Base-by-base conservation (phyloP, 495 filamentous ascomycete species). In the Xylaria castorea region DNA sequence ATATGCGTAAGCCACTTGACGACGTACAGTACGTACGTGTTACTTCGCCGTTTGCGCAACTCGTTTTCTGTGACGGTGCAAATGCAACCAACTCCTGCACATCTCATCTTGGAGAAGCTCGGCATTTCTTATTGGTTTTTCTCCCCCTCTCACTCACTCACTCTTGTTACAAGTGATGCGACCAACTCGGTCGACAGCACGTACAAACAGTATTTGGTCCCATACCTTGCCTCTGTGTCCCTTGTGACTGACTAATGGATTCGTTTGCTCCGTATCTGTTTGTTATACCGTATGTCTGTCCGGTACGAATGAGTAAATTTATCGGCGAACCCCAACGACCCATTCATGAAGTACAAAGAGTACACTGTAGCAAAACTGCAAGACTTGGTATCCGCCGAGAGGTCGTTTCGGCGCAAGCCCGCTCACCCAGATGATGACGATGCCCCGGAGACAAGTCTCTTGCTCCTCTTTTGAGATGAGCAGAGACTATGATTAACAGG, bases 61-160 rank as follows among this genome's bases (percentile, higher is more conserved):
- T 66, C 46, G 46, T 20, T 66, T 27, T 18, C 58, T 61, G 58
- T 61, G 58, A 61, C 58, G 32, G 40, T 30, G 55, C n/a, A 44
- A 40, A 27, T 64, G 42, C 27, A n/a, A n/a, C n/a, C n/a, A n/a
- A n/a, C 34, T 66, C 42, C 40, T 34, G 62, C 34, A 32, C 18
- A 50, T 50, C 22, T n/a, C 62, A 65, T 38, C 55, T 57, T 57
- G 53, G 53, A 57, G 25, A 16, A 22, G 48, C 8, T 14, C 48
- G 48, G 48, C 53, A 32, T 27, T 57, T 57, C 14, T 57, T 6
- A 57, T 34, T 14, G 53, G 9, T 3, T 22, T 0, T 3, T 22
- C 18, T 27, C 11, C 9, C 25, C 5, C 50, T 53, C n/a, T 36
- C 34, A 3, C 34, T 36, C 34, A 3, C 34, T 36, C 34, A 3